Evolutionary conservation across 495 filamentous ascomycete genomes (phyloP).

Genomic region (Penicillium arizonense): DNA sequence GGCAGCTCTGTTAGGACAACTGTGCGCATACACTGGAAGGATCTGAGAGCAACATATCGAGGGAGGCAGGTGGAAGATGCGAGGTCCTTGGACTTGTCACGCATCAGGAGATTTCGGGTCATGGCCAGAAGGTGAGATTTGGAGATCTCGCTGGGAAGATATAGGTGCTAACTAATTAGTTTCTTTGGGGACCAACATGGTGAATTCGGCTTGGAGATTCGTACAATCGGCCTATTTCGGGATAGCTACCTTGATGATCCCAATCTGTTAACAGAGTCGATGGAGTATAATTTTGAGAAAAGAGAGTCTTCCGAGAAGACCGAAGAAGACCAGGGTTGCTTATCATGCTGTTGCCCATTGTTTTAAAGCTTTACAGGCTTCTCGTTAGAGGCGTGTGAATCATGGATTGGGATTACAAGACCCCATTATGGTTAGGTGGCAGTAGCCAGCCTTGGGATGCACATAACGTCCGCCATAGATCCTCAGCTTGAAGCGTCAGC

Average conservation of each 20-base stretch:
- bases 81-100: slow-evolving; percentile 49
- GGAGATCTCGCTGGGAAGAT: not conserved
- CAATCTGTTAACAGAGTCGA: not conserved
- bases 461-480: no score
- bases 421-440: no score
- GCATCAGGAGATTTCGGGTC: slow-evolving; percentile 64
- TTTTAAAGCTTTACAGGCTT: not conserved
- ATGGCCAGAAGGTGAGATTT: slow-evolving; percentile 73
- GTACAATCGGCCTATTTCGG: slow-evolving; percentile 46
- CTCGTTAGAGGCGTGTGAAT: no score
- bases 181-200: slow-evolving; percentile 78
- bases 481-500: no score
- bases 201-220: slow-evolving; percentile 58
- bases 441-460: no score
- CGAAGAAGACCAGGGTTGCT: not conserved
- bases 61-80: slow-evolving; percentile 61
- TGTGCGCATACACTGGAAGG: slow-evolving; percentile 56
- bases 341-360: not conserved
- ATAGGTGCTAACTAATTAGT: slow-evolving; percentile 34
- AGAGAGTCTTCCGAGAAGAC: not conserved
- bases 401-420: no score
- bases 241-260: slow-evolving; percentile 20
- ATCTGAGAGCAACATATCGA: slow-evolving; percentile 69
- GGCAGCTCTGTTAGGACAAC: slow-evolving; percentile 9
- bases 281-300: not conserved